Conservation (phyloP, 257 asterid species). For the Nicotiana undulata region DNA sequence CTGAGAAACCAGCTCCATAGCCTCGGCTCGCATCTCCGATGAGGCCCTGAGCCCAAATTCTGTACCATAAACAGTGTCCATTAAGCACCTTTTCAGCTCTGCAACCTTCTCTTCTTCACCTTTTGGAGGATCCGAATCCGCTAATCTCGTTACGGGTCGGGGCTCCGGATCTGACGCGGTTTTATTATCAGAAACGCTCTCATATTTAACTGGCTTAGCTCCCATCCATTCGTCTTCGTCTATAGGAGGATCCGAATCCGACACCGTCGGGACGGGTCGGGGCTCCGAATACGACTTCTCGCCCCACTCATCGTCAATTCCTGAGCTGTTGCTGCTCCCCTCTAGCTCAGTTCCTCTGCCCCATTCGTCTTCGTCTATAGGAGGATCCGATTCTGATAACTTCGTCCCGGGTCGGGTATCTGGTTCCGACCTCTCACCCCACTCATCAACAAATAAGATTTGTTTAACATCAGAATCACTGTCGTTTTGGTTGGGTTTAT, state of each 20-base stretch:
- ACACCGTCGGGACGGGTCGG: slow-evolving; percentile 32
- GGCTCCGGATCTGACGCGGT: slow-evolving; percentile 43
- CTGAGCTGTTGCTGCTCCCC: background rate
- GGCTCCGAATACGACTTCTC: slow-evolving; percentile 36
- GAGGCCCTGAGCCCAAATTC: slow-evolving; percentile 75
- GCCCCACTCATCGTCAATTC: background rate
- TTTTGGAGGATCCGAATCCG: slow-evolving; percentile 54
- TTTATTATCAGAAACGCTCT: background rate
- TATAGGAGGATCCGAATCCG: slow-evolving; percentile 58
- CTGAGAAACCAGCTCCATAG: slow-evolving; percentile 67
- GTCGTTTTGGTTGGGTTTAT: background rate
- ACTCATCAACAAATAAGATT: slow-evolving; percentile 43
- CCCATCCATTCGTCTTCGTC: slow-evolving; percentile 79
- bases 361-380: background rate
- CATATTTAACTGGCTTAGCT: slow-evolving; percentile 15
- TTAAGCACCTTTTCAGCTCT: slow-evolving; percentile 60
- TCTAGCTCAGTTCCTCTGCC: background rate
- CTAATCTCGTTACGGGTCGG: slow-evolving; percentile 31
- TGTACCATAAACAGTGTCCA: slow-evolving; percentile 70
- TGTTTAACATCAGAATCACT: slow-evolving; percentile 18
- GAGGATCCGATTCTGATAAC: background rate
- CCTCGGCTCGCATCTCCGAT: slow-evolving; percentile 73
- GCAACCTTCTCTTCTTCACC: slow-evolving; percentile 63
- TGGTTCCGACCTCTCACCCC: slow-evolving; percentile 52
- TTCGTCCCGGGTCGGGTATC: slow-evolving; percentile 8